phyloP scores from a whole-genome alignment of 2,329 filamentous ascomycete genomes.

The Aspergillus chevalieri region DNA sequence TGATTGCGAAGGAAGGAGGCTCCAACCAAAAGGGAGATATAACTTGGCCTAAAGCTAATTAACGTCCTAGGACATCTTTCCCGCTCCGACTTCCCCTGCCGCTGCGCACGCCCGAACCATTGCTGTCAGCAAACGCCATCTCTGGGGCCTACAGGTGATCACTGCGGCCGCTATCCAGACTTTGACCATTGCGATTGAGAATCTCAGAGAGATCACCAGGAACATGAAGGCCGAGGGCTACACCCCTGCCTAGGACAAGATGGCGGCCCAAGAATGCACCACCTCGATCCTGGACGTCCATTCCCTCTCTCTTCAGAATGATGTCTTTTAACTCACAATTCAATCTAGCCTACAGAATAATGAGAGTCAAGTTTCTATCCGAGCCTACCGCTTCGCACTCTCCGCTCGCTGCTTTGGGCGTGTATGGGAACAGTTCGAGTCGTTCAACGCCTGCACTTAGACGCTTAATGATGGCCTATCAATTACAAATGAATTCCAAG shows the following conservation, averaged over 20 bases:
- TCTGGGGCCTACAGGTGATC: not conserved
- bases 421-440: not conserved
- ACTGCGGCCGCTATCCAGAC: not conserved
- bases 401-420: not conserved
- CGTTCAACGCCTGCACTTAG: too few species aligned
- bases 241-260: not conserved
- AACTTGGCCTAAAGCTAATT: not conserved
- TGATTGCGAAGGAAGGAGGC: not conserved
- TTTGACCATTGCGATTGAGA: not conserved
- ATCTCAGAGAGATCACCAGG: not conserved
- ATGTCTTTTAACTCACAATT: not conserved
- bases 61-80: not conserved
- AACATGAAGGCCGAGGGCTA: not conserved
- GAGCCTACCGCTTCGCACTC: not conserved
- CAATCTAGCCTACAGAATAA: not conserved
- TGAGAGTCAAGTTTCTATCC: not conserved
- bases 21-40: not conserved
- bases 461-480: too few species aligned
- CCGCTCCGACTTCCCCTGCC: not conserved
- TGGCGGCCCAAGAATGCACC: not conserved
- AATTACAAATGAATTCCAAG: too few species aligned
- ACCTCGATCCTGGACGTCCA: not conserved
- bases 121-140: not conserved
- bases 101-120: not conserved
- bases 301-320: not conserved